These are phyloP conservation scores for Sporothrix mexicana DNA, from an alignment of 2,329 filamentous ascomycete species.

Conservation along the genomic window DNA sequence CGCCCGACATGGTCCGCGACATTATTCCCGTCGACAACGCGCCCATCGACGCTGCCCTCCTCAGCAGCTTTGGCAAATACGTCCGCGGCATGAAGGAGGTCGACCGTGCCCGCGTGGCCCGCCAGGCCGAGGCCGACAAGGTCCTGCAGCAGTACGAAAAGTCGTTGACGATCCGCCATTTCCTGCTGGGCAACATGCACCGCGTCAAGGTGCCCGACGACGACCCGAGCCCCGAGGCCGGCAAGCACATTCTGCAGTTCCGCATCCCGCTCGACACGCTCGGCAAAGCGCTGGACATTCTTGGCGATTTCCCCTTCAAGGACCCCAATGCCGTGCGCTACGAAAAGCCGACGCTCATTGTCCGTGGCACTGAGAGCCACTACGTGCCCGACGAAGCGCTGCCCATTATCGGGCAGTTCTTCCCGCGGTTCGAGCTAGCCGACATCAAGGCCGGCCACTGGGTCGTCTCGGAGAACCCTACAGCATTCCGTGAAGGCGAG, in stretches of 20 bases:
- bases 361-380: constrained; percentile 76
- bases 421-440: constrained; percentile 74
- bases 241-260: constrained; percentile 65
- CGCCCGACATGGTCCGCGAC: constrained; percentile 69
- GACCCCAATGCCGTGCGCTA: constrained; percentile 72
- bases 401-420: constrained; percentile 80
- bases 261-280: constrained; percentile 78
- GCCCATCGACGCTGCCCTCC: constrained; percentile 78
- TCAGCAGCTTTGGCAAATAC: constrained; percentile 78
- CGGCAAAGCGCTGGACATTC: constrained; percentile 68
- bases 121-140: constrained; percentile 77
- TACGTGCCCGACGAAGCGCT: constrained; percentile 83
- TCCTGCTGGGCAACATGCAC: constrained; percentile 84
- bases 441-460: constrained; percentile 84
- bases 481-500: constrained; percentile 74
- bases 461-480: constrained; percentile 87
- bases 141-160: constrained; percentile 78
- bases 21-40: constrained; percentile 91
- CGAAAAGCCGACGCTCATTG: constrained; percentile 78
- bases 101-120: constrained; percentile 69
- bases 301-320: constrained; percentile 89
- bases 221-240: constrained; percentile 20
- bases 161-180: constrained; percentile 81
- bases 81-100: constrained; percentile 84
- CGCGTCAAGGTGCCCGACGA: constrained; percentile 50